Base-by-base conservation (phyloP, 192 early-diverging fungal species). In the Backusella parvicylindrica region DNA sequence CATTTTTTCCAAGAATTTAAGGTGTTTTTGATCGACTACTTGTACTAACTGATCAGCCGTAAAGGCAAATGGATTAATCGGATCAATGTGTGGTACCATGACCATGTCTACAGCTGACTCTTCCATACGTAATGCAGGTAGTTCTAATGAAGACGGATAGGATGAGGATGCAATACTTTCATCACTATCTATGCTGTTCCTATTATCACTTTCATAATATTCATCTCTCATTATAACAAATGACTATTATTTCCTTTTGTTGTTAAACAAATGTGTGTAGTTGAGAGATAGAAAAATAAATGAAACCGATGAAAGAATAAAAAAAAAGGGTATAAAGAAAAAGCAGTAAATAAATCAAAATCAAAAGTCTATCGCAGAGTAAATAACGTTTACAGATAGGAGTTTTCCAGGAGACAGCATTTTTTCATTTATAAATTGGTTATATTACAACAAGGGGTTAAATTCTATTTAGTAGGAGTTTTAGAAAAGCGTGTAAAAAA, bases 1-100 rank as follows among this genome's bases (percentile, higher is more conserved):
- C 56, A 83, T 72, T 7, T 30, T 38, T 30, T 70, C 53, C 2
- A 91, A 74, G 43, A 73, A 41, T 38, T 72, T 77, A 16, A 85
- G 37, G 38, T 86, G 74, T 72, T 91, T 91, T 49, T 81, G 84
- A 75, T 91, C 90, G 5, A 91, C 77, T 21, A 90, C 69, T 18
- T 71, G 33, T 33, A 77, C 78, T 33, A 91, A 82, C 50, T 86
- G 80, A 26, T 80, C 56, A 0, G 82, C 77, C 31, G 81, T 86
- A 35, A 89, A 84, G 3, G 81, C 69, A 75, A 88, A 90, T 4
- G 84, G 86, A 53, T 85, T 83, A 6, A 77, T 72, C 40, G 79
- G 79, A 68, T 75, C 67, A 30, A 75, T 60, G 18, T 83, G 84
- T 26, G 81, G 77, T 9, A 66, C 2, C 33, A 74, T 70, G 15